These are phyloP conservation scores for Diaporthe citriasiana DNA, from an alignment of 2,329 filamentous ascomycete genomes.

Conservation along the genomic window DNA sequence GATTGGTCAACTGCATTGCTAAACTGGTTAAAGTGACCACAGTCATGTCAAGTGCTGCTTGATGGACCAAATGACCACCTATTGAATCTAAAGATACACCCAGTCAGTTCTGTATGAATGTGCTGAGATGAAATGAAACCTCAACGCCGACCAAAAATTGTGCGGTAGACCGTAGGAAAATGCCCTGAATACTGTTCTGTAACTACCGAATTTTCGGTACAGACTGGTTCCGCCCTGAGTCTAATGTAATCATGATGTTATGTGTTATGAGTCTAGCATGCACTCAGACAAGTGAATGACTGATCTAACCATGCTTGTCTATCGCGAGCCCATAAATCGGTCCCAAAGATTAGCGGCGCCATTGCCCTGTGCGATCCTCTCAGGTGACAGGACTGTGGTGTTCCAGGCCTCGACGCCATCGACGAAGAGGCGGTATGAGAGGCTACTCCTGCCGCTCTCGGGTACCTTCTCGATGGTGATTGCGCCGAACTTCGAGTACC, in stretches of 20 bases:
- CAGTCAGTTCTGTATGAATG: background rate
- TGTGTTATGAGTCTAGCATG: background rate
- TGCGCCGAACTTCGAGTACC: conserved; percentile 90
- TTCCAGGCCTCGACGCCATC: conserved; percentile 87
- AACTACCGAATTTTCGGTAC: background rate
- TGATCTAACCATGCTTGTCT: background rate
- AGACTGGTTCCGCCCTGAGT: too few relatives aligned
- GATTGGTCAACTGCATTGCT: background rate
- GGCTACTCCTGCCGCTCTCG: conserved; percentile 75
- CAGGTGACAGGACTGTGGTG: conserved; percentile 65
- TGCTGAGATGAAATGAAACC: background rate
- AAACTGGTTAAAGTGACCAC: background rate
- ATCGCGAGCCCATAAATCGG: conserved; percentile 48
- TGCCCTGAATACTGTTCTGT: background rate
- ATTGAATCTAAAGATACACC: background rate
- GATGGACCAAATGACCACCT: background rate
- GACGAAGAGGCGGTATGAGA: conserved; percentile 86
- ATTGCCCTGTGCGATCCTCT: conserved; percentile 51
- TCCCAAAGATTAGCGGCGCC: conserved; percentile 60
- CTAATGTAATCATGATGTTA: background rate
- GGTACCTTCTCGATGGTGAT: conserved; percentile 81
- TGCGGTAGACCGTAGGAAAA: background rate
- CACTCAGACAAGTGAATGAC: background rate
- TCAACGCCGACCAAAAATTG: background rate
- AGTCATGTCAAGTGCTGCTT: background rate